Percentiles rank a stretch among this genome's conserved stretches.
phyloP scores from a whole-genome alignment of 345 rosid genomes.

The Fremontodendron californicum region DNA sequence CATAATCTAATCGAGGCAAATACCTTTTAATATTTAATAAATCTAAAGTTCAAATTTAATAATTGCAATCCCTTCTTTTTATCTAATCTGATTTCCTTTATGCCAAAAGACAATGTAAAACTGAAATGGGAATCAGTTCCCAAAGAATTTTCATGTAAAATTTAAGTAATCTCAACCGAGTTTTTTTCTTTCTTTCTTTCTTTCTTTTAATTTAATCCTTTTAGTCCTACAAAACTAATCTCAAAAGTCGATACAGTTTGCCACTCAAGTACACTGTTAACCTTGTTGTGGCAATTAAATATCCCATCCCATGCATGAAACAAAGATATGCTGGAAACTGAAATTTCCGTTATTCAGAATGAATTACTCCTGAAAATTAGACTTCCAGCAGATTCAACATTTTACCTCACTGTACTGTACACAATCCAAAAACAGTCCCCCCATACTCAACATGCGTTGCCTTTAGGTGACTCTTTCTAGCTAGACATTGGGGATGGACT shows the following conservation, averaged over 20 bases:
- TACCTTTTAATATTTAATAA: no score
- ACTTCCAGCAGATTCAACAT: slow-evolving; percentile 20
- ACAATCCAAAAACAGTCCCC: slow-evolving; percentile 20
- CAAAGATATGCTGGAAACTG: slow-evolving; percentile 20
- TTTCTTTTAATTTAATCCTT: not conserved
- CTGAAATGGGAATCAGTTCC: not conserved
- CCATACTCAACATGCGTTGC: slow-evolving; percentile 22
- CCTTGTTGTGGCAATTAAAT: slow-evolving; percentile 13
- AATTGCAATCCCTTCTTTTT: no score
- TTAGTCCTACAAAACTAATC: slow-evolving; percentile 20
- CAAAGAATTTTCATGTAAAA: not conserved
- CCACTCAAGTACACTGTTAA: slow-evolving; percentile 20
- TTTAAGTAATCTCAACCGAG: not conserved
- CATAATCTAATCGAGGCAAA: no score
- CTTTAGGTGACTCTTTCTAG: slow-evolving; percentile 21
- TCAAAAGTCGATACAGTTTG: slow-evolving; percentile 18
- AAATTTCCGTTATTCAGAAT: slow-evolving; percentile 23
- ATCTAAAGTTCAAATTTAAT: no score
- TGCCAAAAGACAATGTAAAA: not conserved
- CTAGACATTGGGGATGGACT: slow-evolving; percentile 20
- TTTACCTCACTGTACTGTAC: slow-evolving; percentile 75
- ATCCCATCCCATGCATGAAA: slow-evolving; percentile 25
- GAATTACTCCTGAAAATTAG: slow-evolving; percentile 23
- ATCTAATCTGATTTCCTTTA: no score
- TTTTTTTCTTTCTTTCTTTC: not conserved